phyloP scores from a whole-genome alignment of 805 yeast species.

The Torulaspora quercuum region DNA sequence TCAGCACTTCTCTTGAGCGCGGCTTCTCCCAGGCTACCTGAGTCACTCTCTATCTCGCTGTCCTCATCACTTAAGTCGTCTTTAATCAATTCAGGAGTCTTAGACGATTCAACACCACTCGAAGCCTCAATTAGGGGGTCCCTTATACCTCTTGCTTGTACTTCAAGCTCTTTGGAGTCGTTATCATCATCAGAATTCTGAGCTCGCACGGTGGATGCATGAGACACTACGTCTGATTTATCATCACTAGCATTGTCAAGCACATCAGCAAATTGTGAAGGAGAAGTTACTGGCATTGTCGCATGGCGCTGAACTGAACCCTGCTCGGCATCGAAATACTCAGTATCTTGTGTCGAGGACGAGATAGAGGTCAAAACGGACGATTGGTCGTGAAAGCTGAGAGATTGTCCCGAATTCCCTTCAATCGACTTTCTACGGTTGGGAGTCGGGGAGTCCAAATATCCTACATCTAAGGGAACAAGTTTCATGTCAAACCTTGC shows the following conservation, averaged over 20 bases:
- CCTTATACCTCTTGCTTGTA: slow-evolving; percentile 17
- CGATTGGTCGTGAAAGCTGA: slow-evolving; percentile 8
- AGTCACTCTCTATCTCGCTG: slow-evolving; percentile 4
- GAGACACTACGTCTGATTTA: slow-evolving; percentile 1
- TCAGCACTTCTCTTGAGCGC: slow-evolving; percentile 6
- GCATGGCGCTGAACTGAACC: neutral
- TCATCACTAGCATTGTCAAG: neutral
- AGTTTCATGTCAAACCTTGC: slow-evolving; percentile 36
- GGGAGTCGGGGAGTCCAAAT: slow-evolving; percentile 8
- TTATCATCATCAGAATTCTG: neutral
- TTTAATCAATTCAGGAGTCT: slow-evolving; percentile 3
- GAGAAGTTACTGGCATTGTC: neutral
- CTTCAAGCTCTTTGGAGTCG: slow-evolving; percentile 12
- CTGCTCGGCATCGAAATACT: slow-evolving; percentile 32
- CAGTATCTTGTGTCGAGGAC: slow-evolving; percentile 28
- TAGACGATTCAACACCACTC: slow-evolving; percentile 1
- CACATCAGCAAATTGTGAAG: slow-evolving; percentile 1
- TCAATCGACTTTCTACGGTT: slow-evolving; percentile 1
- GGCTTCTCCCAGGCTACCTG: slow-evolving; percentile 1
- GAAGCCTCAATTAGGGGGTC: slow-evolving; percentile 14
- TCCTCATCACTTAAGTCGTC: slow-evolving; percentile 6
- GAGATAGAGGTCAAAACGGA: slow-evolving; percentile 27
- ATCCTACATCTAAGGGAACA: slow-evolving; percentile 26
- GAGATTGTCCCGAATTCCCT: slow-evolving; percentile 20
- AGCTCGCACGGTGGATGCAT: slow-evolving; percentile 4